phyloP scores from a whole-genome alignment of 163 green algal species.

The Scenedesmus sp. region DNA sequence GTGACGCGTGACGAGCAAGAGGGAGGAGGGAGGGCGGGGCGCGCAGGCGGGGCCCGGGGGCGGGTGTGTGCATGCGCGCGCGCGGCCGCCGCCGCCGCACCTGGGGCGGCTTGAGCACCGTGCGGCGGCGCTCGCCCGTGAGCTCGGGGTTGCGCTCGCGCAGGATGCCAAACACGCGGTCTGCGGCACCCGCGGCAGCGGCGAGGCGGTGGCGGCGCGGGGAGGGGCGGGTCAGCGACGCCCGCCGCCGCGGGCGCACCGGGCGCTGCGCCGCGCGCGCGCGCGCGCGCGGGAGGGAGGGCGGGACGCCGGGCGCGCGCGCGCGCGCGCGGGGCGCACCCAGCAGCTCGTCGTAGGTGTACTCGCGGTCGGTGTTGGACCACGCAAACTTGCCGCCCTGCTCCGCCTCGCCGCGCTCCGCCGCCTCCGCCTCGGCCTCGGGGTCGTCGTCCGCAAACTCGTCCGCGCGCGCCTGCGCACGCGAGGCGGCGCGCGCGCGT shows the following conservation, averaged over 20 bases:
- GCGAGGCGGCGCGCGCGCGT: too few species aligned
- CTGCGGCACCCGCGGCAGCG: conserved; percentile 52
- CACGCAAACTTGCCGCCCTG: conserved; percentile 77
- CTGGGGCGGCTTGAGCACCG: conserved; percentile 97
- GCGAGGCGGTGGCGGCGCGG: not conserved
- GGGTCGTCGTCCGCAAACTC: conserved; percentile 45
- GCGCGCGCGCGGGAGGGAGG: too few species aligned
- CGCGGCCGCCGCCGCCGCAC: conserved; percentile 46
- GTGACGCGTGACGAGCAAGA: too few species aligned
- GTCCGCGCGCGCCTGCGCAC: conserved; percentile 14
- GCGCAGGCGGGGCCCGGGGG: too few species aligned
- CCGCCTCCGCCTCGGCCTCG: conserved; percentile 51
- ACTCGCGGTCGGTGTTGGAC: conserved; percentile 95
- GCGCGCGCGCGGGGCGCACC: conserved; percentile 56
- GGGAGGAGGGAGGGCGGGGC: too few species aligned
- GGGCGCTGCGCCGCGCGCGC: too few species aligned
- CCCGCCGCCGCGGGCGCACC: too few species aligned
- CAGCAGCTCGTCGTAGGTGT: conserved; percentile 98
- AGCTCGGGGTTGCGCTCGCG: conserved; percentile 98
- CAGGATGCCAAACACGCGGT: conserved; percentile 97
- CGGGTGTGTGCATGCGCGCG: too few species aligned
- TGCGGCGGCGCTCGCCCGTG: conserved; percentile 93
- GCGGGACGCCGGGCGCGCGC: too few species aligned
- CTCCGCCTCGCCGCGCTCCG: conserved; percentile 43
- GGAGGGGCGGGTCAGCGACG: too few species aligned